phyloP scores from a whole-genome alignment of 2,329 filamentous ascomycete genomes.

The Plectosphaerella plurivora region DNA sequence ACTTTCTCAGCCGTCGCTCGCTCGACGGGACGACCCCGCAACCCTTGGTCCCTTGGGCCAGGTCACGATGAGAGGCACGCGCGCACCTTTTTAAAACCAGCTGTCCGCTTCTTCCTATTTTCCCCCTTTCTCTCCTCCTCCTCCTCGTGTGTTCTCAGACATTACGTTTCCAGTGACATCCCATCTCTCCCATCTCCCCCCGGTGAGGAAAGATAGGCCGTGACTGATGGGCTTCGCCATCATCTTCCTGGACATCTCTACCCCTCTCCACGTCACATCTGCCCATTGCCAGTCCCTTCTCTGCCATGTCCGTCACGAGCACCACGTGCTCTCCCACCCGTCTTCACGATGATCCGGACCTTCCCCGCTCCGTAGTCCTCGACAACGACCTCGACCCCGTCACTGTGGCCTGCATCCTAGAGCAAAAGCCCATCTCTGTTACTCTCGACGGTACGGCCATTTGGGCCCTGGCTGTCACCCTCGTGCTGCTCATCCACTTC shows the following conservation, averaged over 20 bases:
- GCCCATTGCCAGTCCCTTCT: neutral
- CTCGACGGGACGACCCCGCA: too few relatives aligned
- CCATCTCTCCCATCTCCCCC: neutral
- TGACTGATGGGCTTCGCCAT: too few relatives aligned
- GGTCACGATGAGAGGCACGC: too few relatives aligned
- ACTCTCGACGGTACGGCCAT: constrained; percentile 48
- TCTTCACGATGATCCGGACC: constrained; percentile 8
- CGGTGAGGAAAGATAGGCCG: too few relatives aligned
- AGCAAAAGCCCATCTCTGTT: constrained; percentile 46
- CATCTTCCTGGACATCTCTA: neutral
- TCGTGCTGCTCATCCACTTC: constrained; percentile 49
- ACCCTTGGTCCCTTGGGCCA: too few relatives aligned
- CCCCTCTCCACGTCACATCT: neutral
- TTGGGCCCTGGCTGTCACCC: constrained; percentile 35
- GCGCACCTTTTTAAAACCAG: neutral
- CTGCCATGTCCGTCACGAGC: constrained; percentile 10
- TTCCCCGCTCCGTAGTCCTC: neutral
- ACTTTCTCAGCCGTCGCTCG: too few relatives aligned
- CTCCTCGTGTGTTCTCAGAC: neutral
- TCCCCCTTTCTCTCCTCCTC: neutral
- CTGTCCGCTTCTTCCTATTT: neutral
- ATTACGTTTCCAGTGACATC: too few relatives aligned
- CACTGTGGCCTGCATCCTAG: constrained; percentile 23
- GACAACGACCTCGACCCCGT: constrained; percentile 31
- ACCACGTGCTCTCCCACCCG: constrained; percentile 3